These are phyloP conservation scores for Ottelia alismoides DNA, from an alignment of 106 monocot genomes.

Conservation along the genomic window DNA sequence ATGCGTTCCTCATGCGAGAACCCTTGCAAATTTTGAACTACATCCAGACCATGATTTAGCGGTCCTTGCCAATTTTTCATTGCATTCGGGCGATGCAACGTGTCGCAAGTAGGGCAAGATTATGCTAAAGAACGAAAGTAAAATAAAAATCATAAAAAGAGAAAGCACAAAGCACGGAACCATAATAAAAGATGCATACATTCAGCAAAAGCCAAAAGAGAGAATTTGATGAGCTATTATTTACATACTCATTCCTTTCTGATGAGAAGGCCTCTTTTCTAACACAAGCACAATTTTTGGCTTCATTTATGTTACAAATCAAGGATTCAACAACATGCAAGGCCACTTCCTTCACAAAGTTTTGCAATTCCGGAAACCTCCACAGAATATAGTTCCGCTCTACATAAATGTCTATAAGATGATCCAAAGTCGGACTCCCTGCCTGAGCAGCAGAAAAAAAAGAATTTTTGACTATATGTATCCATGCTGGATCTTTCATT, in stretches of 20 bases:
- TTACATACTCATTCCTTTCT: slow-evolving; percentile 86
- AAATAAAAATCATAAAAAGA: no score
- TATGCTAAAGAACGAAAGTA: no score
- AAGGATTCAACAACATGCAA: slow-evolving; percentile 46
- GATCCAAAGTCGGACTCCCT: slow-evolving; percentile 79
- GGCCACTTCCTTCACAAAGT: slow-evolving; percentile 68
- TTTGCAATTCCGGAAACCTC: slow-evolving; percentile 84
- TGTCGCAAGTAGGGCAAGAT: no score
- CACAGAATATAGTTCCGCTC: slow-evolving; percentile 88
- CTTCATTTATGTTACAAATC: slow-evolving; percentile 42
- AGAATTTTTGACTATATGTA: slow-evolving; percentile 51
- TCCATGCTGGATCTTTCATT: slow-evolving; percentile 75
- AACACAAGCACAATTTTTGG: slow-evolving; percentile 76
- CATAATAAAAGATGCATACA: not conserved
- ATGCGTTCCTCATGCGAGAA: no score
- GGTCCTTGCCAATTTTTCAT: no score
- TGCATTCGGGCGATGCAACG: no score
- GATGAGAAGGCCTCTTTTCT: slow-evolving; percentile 85
- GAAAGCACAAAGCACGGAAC: no score
- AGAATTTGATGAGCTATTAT: no score
- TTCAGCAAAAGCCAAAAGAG: not conserved
- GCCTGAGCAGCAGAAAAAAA: slow-evolving; percentile 87
- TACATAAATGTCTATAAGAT: slow-evolving; percentile 83
- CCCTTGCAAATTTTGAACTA: no score
- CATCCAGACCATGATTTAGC: no score